phyloP scores from a whole-genome alignment of 2,329 filamentous ascomycete genomes.

The Cephalotrichum gorgonifer region DNA sequence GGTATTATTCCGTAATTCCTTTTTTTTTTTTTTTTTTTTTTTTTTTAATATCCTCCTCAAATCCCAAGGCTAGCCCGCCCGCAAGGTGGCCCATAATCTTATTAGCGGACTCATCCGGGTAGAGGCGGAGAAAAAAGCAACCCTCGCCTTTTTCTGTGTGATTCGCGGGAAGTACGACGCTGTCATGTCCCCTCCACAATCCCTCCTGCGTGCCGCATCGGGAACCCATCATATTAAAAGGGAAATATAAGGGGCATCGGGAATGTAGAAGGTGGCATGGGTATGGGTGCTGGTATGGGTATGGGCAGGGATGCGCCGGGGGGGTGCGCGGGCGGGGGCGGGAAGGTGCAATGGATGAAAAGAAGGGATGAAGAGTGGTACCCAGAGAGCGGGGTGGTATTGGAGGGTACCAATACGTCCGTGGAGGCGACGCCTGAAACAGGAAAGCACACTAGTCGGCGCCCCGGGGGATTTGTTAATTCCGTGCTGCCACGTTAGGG shows the following conservation, averaged over 20 bases:
- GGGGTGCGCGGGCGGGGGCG: background rate
- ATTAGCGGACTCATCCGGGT: no score
- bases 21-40: no score
- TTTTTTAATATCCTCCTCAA: no score
- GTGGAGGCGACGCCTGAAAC: background rate
- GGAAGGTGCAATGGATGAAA: background rate
- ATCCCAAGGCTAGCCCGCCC: no score
- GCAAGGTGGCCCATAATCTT: background rate
- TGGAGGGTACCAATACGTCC: background rate
- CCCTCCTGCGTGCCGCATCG: background rate
- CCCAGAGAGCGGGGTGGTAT: background rate
- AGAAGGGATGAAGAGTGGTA: background rate
- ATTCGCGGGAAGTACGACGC: background rate
- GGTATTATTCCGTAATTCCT: no score
- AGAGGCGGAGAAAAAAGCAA: background rate
- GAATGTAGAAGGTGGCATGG: background rate
- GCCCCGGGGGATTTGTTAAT: background rate
- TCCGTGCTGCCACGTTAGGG: background rate
- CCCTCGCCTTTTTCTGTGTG: background rate
- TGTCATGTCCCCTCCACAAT: background rate
- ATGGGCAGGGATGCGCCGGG: background rate
- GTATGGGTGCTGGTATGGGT: background rate
- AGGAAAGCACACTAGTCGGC: background rate
- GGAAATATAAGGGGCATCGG: background rate
- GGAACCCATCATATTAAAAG: background rate